A percentile compares a stretch with the other conserved stretches of the same genome.
Evolutionary conservation across 805 yeast species (phyloP).

Genomic region (Zygoascus ofunaensis): DNA sequence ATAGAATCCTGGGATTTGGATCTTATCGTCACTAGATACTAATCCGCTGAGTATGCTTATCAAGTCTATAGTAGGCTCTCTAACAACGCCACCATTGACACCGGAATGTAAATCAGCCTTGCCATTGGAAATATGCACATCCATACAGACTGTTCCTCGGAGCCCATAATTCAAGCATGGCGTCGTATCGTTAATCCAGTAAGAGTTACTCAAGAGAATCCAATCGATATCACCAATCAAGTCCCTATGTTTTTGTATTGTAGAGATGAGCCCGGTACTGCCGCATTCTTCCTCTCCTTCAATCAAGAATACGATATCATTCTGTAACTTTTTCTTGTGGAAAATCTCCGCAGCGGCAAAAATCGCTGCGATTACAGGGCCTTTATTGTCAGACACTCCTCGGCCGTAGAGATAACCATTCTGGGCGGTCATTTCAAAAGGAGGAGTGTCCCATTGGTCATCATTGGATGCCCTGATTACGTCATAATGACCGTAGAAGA

Average conservation of each 20-base stretch:
- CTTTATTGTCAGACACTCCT: constrained; percentile 92
- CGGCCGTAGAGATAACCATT: constrained; percentile 86
- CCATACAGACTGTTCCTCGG: constrained; percentile 79
- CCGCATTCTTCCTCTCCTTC: constrained; percentile 98
- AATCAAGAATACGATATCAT: constrained; percentile 72
- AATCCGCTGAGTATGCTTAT: constrained; percentile 61
- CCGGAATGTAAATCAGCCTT: constrained; percentile 92
- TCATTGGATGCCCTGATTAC: constrained; percentile 69
- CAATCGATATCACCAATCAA: constrained; percentile 73
- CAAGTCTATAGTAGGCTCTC: constrained; percentile 85
- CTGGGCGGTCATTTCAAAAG: constrained; percentile 62
- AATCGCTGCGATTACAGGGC: constrained; percentile 80
- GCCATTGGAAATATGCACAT: constrained; percentile 61
- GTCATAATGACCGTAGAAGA: constrained; percentile 96
- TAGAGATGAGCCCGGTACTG: constrained; percentile 70
- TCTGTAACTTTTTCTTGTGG: constrained; percentile 41
- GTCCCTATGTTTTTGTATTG: constrained; percentile 41
- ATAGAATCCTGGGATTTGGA: constrained; percentile 61
- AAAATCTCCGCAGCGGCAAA: constrained; percentile 73
- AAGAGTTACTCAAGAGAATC: constrained; percentile 82
- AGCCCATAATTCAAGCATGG: constrained; percentile 94
- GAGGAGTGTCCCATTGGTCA: constrained; percentile 66
- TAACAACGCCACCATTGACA: constrained; percentile 84
- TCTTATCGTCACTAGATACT: constrained; percentile 42
- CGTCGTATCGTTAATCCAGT: constrained; percentile 81